Percentiles rank a stretch among this genome's conserved stretches.
phyloP scores from a whole-genome alignment of 163 green algal species.

The Volvox carteri region DNA sequence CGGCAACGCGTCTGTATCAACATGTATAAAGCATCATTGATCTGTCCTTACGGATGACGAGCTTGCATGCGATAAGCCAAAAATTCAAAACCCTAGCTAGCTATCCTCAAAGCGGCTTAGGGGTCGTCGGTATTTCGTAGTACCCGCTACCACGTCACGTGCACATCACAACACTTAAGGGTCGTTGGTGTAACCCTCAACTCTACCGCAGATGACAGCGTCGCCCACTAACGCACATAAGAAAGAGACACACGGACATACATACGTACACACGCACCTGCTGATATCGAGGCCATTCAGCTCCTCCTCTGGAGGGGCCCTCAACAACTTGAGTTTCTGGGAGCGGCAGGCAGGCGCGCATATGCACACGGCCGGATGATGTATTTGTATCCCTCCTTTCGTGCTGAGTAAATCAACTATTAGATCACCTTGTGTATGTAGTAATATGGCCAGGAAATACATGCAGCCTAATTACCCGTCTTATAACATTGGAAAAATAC shows the following conservation, averaged over 20 bases:
- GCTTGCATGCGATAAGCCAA: too few species aligned
- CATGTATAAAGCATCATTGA: not conserved
- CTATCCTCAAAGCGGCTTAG: too few species aligned
- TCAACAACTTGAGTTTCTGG: slow-evolving; percentile 69
- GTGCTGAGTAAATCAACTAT: not conserved
- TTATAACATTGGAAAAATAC: not conserved
- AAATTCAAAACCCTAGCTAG: too few species aligned
- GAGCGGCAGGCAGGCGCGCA: not conserved
- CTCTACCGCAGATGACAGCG: too few species aligned
- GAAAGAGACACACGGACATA: not conserved
- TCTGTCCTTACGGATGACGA: too few species aligned
- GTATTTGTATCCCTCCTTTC: not conserved
- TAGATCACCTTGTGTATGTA: not conserved
- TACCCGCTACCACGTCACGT: not conserved
- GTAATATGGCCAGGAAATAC: not conserved
- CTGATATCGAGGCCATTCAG: slow-evolving; percentile 84
- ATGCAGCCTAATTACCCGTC: not conserved
- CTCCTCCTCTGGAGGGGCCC: slow-evolving; percentile 85
- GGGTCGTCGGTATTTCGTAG: not conserved
- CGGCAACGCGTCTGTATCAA: not conserved
- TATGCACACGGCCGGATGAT: not conserved
- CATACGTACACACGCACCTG: slow-evolving; percentile 70
- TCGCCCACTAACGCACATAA: not conserved
- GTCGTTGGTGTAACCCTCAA: too few species aligned
- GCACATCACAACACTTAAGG: not conserved